A percentile compares a stretch with the other conserved stretches of the same genome.
These are phyloP conservation scores for Chrysoporthe austroafricana DNA, from an alignment of 2,329 filamentous ascomycete species.

Conservation along the genomic window DNA sequence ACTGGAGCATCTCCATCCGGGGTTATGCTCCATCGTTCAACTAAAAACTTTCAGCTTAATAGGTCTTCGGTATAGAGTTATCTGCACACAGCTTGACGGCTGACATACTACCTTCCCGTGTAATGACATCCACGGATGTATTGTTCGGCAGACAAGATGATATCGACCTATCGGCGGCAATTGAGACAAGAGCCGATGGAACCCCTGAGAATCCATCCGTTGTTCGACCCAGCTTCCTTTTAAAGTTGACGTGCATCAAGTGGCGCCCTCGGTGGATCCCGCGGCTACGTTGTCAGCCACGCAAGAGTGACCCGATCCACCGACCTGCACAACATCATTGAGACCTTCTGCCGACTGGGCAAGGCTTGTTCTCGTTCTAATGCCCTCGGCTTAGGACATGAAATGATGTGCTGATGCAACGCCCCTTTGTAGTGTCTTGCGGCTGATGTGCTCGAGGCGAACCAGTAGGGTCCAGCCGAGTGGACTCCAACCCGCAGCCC, in stretches of 20 bases:
- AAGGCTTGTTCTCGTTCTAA: neutral
- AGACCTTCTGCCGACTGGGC: neutral
- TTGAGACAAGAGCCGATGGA: neutral
- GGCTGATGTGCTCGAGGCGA: conserved; percentile 2
- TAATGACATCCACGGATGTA: neutral
- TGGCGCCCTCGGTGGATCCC: conserved; percentile 3
- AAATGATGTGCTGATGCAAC: neutral
- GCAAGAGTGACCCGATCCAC: conserved; percentile 7
- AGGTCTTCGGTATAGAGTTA: neutral
- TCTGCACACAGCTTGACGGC: neutral
- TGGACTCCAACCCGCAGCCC: neutral
- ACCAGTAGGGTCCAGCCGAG: neutral
- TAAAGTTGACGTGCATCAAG: conserved; percentile 8
- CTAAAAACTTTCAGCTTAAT: neutral
- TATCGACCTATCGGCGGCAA: conserved; percentile 1
- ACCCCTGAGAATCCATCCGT: neutral
- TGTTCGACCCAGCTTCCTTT: neutral
- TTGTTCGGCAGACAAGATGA: neutral
- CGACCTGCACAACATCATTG: neutral
- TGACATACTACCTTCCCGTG: conserved; percentile 1
- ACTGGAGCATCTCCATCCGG: neutral
- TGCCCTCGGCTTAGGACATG: neutral
- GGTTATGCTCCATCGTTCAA: neutral
- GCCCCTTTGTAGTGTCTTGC: neutral
- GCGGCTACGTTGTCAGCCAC: conserved; percentile 2